A percentile compares a stretch with the other conserved stretches of the same genome.
Conservation (phyloP, 495 filamentous ascomycete species). For the Talaromyces thailandensis region DNA sequence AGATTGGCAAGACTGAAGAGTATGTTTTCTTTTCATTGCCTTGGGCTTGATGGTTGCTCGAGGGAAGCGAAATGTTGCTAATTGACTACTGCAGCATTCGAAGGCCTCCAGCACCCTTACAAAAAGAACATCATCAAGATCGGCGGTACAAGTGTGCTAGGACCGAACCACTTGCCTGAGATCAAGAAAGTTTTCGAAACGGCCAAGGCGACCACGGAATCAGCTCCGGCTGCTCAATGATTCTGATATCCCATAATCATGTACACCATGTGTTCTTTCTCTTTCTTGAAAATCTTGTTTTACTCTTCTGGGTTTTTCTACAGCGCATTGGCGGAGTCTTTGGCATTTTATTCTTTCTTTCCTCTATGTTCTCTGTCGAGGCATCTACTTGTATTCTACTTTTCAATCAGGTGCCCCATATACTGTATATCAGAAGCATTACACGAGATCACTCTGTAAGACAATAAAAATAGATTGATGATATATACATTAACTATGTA, state of each 20-base stretch:
- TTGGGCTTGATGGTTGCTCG: neutral
- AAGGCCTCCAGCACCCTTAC: constrained; percentile 84
- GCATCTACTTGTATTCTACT: constrained; percentile 4
- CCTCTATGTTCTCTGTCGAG: constrained; percentile 8
- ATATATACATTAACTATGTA: neutral
- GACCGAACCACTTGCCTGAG: constrained; percentile 25
- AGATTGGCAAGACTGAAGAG: constrained; percentile 82
- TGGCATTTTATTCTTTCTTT: constrained; percentile 17
- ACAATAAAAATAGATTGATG: neutral
- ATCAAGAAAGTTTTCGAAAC: constrained; percentile 38
- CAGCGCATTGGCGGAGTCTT: constrained; percentile 45
- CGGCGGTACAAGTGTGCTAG: constrained; percentile 36
- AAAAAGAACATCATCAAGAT: constrained; percentile 78
- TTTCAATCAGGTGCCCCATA: constrained; percentile 3
- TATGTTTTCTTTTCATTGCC: constrained; percentile 24
- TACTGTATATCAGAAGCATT: constrained; percentile 3
- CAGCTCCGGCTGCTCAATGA: constrained; percentile 10
- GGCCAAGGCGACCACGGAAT: constrained; percentile 20
- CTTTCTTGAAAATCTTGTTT: constrained; percentile 18
- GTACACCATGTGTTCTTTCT: constrained; percentile 7
- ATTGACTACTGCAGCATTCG: constrained; percentile 55
- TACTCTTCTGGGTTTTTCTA: constrained; percentile 17
- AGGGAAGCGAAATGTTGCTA: constrained; percentile 7
- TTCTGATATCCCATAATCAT: constrained; percentile 1
- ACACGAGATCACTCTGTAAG: neutral